Base-by-base conservation (phyloP, 257 asterid species). In the Craterostigma plantagineum region DNA sequence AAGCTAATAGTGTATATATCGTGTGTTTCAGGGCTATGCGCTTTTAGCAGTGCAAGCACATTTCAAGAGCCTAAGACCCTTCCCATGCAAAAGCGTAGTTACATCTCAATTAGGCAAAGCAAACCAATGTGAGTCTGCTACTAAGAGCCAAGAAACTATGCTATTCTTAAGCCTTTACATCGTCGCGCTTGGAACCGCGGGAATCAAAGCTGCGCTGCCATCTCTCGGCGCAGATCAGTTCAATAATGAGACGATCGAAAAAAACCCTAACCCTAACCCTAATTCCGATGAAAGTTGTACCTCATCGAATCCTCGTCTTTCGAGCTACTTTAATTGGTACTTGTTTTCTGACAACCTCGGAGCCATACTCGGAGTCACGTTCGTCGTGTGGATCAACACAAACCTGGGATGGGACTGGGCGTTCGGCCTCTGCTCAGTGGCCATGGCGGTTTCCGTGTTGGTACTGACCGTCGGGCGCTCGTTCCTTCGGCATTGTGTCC, bases 391-490 rank as follows among this genome's bases (percentile, higher is more conserved):
- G 85, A 78, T 78, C 14, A 72, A 71, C 49, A 57, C 70, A 14
- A 82, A 68, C 43, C 58, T 43, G 9, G 92, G 94, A 7, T 78
- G 90, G 92, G 90, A 70, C 58, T 78, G 92, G 92, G 56, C 81
- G 1, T 82, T 82, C 33, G 74, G 73, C 15, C 54, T 75, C 33
- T 78, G 81, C 33, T 53, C 75, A 11, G 10, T 72, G 15, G 79
- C 83, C 45, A 63, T 72, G 10, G 56, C 50, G 0, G 16, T 61
- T 16, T 58, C 71, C n/a, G 33, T 82, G 15, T 1, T 70, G 49
- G 69, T 68, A 35, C 64, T 82, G 9, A 30, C 43, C 44, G 47
- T 75, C 72, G 92, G 90, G 35, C 68, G 46, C 14, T 68, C 82
- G 3, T 14, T 38, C 35, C 77, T 65, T 15, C 62, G 72, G 9